Percentiles rank a stretch among this genome's conserved stretches.
phyloP scores from a whole-genome alignment of 2,329 filamentous ascomycete genomes.

The Huntiella decipiens region DNA sequence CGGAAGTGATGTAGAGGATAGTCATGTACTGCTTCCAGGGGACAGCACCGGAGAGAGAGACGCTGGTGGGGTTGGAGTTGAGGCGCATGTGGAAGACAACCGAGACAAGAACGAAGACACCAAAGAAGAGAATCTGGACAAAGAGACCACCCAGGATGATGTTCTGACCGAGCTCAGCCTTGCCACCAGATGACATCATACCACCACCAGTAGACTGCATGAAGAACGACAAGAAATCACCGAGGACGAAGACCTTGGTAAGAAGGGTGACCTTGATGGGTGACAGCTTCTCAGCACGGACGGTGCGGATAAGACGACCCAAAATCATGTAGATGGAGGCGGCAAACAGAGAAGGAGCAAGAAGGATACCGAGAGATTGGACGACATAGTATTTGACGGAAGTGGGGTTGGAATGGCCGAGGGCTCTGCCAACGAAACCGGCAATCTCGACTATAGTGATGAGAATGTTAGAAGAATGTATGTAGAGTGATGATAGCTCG shows the following conservation, averaged over 20 bases:
- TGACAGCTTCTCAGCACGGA: slow-evolving; percentile 19
- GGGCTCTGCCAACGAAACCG: slow-evolving; percentile 12
- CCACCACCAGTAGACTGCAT: slow-evolving; percentile 29
- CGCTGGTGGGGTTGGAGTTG: slow-evolving; percentile 12
- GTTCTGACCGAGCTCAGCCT: slow-evolving; percentile 20
- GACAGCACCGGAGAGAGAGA: slow-evolving; percentile 9
- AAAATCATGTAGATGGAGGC: slow-evolving; percentile 33
- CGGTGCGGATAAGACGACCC: slow-evolving; percentile 23
- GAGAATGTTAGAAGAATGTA: slow-evolving; percentile 5
- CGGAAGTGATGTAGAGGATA: slow-evolving; percentile 18
- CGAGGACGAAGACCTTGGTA: slow-evolving; percentile 34
- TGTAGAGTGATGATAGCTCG: too few species aligned
- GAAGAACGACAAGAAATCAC: slow-evolving; percentile 33
- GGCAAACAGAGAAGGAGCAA: slow-evolving; percentile 29
- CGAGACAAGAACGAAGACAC: slow-evolving; percentile 29
- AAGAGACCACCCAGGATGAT: slow-evolving; percentile 32
- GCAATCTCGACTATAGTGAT: slow-evolving; percentile 17
- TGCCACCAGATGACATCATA: slow-evolving; percentile 13
- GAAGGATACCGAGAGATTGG: slow-evolving; percentile 25
- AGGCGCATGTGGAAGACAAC: slow-evolving; percentile 24
- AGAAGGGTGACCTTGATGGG: slow-evolving; percentile 22
- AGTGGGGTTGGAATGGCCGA: slow-evolving; percentile 15
- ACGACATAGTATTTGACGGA: slow-evolving; percentile 22
- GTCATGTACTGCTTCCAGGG: slow-evolving; percentile 18
- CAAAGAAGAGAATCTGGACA: slow-evolving; percentile 34